Evolutionary conservation across 2,329 filamentous ascomycete species (phyloP), one percentile per base, ranked within the genome.

Genomic region (Stagonosporopsis tanaceti): DNA sequence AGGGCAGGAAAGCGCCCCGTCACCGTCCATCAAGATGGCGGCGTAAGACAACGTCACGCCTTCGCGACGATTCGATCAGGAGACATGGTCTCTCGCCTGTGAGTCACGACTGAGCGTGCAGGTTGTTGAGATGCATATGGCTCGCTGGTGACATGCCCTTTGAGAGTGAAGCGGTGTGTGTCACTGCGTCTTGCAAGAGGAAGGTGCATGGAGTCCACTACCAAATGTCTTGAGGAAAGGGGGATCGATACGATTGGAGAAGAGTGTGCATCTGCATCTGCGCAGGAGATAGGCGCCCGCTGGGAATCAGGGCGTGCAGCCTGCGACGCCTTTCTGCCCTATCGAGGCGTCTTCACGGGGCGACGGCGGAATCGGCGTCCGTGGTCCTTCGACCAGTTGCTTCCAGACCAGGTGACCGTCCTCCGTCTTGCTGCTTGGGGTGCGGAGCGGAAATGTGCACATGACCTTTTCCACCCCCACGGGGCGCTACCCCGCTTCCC

Each of bases 111-210:
- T 38, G 40, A 40, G 9, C 15, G 39, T 7, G 11, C 8, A 14
- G n/a, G 3, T 41, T 54, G 51, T 54, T 54, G 51, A 54, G 50
- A 39, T 47, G 50, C 42, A 47, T 27, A 40, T 47, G 27, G 25
- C 28, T 41, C 24, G 4, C 15, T 28, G 34, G 52, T 41, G 47
- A 39, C 53, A 51, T 57, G 2, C 22, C 14, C 27, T 28, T 37
- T 22, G 2, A 14, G n/a, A n/a, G 27, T 22, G 48, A 45, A 44
- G 54, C 54, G 54, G 54, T 57, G 54, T 57, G 54, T 57, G 54
- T 57, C 54, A 57, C 47, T 14, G 27, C 44, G 24, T n/a, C 15
- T n/a, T 24, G n/a, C 30, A 39, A 41, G 34, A 44, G 30, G 54
- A 52, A 57, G 39, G 48, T 47, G 42, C 28, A 38, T 35, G 8